Conservation (phyloP, 306 rosid genomes). For the Cucurbita maxima region DNA sequence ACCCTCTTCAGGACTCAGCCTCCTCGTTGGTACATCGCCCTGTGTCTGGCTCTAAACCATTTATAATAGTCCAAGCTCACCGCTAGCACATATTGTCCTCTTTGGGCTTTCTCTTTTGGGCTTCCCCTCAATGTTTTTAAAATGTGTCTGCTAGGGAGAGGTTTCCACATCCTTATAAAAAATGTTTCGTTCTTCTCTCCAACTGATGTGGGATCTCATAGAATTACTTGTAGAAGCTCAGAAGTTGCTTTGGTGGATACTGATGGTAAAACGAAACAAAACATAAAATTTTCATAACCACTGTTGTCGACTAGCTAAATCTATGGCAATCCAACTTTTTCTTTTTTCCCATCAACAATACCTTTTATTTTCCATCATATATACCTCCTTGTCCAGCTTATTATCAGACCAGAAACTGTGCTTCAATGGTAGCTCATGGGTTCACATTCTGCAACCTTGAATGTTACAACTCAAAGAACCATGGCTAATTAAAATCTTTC, state of each 20-base stretch:
- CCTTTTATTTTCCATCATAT: not conserved
- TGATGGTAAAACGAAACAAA: not conserved
- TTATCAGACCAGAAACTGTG: not conserved
- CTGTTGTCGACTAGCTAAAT: not conserved
- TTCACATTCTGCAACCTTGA: not conserved
- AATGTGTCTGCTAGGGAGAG: too few species aligned
- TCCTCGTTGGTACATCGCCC: too few species aligned
- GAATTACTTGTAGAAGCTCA: not conserved
- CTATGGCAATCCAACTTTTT: not conserved
- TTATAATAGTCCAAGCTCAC: too few species aligned
- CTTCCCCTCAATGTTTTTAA: too few species aligned
- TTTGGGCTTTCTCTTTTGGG: too few species aligned
- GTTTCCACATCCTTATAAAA: too few species aligned
- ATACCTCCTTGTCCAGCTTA: not conserved
- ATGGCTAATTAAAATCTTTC: not conserved
- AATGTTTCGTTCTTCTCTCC: too few species aligned
- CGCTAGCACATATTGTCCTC: too few species aligned
- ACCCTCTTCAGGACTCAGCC: too few species aligned
- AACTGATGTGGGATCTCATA: too few species aligned
- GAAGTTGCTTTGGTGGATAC: not conserved
- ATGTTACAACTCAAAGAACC: not conserved
- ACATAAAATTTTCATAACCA: not conserved
- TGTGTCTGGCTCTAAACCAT: too few species aligned
- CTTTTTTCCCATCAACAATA: not conserved
- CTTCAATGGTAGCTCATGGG: not conserved